These are phyloP conservation scores for Glycine soja DNA, from an alignment of 306 rosid species.

Conservation along the genomic window DNA sequence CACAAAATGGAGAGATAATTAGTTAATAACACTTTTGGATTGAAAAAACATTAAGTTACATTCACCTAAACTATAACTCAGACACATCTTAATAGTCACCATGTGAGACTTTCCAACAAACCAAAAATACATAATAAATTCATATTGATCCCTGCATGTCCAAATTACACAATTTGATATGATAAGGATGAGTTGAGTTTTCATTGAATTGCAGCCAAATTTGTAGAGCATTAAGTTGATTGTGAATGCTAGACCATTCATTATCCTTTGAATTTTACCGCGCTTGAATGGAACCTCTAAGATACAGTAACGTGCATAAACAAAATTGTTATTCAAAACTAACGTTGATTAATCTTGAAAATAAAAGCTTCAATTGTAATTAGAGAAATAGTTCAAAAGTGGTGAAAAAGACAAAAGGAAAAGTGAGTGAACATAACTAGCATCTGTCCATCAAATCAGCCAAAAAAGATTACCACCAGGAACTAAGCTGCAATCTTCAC, in stretches of 20 bases:
- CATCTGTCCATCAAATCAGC: slow-evolving; percentile 45
- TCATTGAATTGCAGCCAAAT: too few relatives aligned
- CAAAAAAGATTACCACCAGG: slow-evolving; percentile 38
- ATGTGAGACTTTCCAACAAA: too few relatives aligned
- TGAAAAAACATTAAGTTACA: too few relatives aligned
- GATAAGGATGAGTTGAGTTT: background rate
- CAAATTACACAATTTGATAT: background rate
- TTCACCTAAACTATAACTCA: too few relatives aligned
- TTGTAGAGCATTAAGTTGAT: background rate
- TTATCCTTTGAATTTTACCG: too few relatives aligned
- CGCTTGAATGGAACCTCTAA: too few relatives aligned
- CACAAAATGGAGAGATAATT: too few relatives aligned
- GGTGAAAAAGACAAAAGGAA: slow-evolving; percentile 22
- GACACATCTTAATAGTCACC: too few relatives aligned
- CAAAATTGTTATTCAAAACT: too few relatives aligned
- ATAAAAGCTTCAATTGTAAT: background rate
- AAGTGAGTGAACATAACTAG: background rate
- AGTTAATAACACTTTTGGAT: too few relatives aligned
- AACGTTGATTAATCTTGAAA: background rate
- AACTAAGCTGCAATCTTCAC: slow-evolving; percentile 26
- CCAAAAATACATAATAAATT: background rate
- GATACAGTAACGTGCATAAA: too few relatives aligned
- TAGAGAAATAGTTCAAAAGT: background rate
- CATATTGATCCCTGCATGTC: background rate
- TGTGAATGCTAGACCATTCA: background rate